These are phyloP conservation scores for Omphalotus olearius DNA, from an alignment of 1,284 basidiomycete species.

Conservation along the genomic window DNA sequence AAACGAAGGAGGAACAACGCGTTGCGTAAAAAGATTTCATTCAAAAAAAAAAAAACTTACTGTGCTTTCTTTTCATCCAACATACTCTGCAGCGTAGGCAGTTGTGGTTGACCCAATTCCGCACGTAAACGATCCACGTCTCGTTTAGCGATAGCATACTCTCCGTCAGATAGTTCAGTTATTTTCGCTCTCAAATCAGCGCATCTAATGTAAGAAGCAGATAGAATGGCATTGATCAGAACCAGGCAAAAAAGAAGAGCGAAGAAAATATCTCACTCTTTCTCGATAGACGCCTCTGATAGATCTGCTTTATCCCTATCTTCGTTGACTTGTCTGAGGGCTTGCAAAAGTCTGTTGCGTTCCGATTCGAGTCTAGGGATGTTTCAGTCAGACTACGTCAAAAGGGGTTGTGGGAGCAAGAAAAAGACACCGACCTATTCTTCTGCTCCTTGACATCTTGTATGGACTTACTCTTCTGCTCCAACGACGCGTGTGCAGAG, in stretches of 20 bases:
- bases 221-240: neutral
- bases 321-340: conserved; percentile 13
- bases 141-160: conserved; percentile 65
- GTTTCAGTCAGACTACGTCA: too few species aligned
- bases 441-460: conserved; percentile 78
- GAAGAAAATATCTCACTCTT: conserved; percentile 48
- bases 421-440: conserved; percentile 55
- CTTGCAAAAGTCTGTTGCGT: conserved; percentile 5
- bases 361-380: conserved; percentile 12
- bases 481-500: conserved; percentile 71
- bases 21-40: neutral
- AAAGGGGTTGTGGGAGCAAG: too few species aligned
- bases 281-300: conserved; percentile 39
- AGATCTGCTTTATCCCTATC: conserved; percentile 30
- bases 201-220: conserved; percentile 39
- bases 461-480: conserved; percentile 69
- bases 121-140: conserved; percentile 70
- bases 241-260: neutral
- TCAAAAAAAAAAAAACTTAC: conserved; percentile 42
- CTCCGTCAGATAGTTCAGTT: conserved; percentile 60
- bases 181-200: conserved; percentile 62
- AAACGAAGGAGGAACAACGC: neutral
- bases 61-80: conserved; percentile 70
- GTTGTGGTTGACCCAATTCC: conserved; percentile 68
- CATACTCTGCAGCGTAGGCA: conserved; percentile 65